Evolutionary conservation across 1,284 basidiomycete species (phyloP).

Genomic region (Peniophora sp.): DNA sequence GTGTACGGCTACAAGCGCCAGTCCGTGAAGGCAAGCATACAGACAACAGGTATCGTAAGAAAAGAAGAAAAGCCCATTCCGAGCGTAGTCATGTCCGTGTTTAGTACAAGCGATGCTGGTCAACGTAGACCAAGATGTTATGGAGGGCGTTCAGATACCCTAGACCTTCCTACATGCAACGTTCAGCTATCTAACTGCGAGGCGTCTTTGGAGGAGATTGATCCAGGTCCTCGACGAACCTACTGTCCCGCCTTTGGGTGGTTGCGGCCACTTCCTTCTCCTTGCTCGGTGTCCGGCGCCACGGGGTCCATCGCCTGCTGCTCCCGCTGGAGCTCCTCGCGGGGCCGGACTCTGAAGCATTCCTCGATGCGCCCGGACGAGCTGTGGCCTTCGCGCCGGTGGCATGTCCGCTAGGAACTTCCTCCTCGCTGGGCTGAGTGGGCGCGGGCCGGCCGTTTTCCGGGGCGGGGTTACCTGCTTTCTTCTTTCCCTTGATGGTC

Average conservation of each 20-base stretch:
- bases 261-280: not conserved
- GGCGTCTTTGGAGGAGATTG: not conserved
- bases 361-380: not conserved
- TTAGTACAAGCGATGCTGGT: not conserved
- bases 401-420: too few species aligned
- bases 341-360: not conserved
- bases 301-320: constrained; percentile 1
- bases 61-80: not conserved
- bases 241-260: constrained; percentile 8
- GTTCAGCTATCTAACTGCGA: not conserved
- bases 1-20: too few species aligned
- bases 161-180: not conserved
- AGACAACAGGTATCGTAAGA: too few species aligned
- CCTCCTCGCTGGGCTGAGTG: too few species aligned
- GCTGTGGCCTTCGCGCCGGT: not conserved
- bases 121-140: not conserved
- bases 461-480: not conserved
- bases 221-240: constrained; percentile 11
- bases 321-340: not conserved
- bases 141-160: not conserved
- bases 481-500: not conserved
- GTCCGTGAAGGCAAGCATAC: too few species aligned
- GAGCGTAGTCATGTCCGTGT: not conserved
- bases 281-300: not conserved
- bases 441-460: too few species aligned